Conservation (phyloP, 768 basidiomycete species). For the Ramaria sp. region DNA sequence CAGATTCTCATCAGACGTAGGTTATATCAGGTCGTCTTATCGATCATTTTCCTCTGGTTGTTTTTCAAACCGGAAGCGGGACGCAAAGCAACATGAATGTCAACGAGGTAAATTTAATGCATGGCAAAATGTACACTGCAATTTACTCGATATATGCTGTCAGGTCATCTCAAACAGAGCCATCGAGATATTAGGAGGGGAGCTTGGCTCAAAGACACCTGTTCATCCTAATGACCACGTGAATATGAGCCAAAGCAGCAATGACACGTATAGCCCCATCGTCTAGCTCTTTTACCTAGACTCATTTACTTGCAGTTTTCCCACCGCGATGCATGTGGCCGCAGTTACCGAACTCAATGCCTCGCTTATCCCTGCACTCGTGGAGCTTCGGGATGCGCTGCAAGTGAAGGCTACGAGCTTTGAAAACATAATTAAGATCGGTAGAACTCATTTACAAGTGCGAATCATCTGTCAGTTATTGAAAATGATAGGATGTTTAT, state of each 20-base stretch:
- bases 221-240: conserved; percentile 99
- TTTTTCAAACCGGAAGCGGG: conserved; percentile 98
- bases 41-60: conserved; percentile 95
- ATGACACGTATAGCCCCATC: conserved; percentile 73
- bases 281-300: not conserved
- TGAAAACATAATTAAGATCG: conserved; percentile 93
- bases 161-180: conserved; percentile 98
- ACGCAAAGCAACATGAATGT: conserved; percentile 99
- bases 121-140: not conserved
- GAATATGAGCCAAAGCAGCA: conserved; percentile 98
- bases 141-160: not conserved
- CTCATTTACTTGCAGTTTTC: conserved; percentile 52
- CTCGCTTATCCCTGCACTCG: conserved; percentile 76
- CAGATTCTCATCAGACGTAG: conserved; percentile 27
- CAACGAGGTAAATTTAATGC: conserved; percentile 59
- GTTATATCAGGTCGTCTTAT: conserved; percentile 92
- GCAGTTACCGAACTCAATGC: conserved; percentile 81
- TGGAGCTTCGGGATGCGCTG: conserved; percentile 74
- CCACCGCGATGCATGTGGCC: conserved; percentile 98
- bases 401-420: conserved; percentile 76
- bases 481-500: not conserved
- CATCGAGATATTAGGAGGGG: conserved; percentile 91
- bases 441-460: conserved; percentile 90
- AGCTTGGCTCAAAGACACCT: conserved; percentile 91
- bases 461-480: not conserved